Evolutionary conservation across 805 yeast species (phyloP).

Genomic region (Kluyveromyces dobzhanskii): DNA sequence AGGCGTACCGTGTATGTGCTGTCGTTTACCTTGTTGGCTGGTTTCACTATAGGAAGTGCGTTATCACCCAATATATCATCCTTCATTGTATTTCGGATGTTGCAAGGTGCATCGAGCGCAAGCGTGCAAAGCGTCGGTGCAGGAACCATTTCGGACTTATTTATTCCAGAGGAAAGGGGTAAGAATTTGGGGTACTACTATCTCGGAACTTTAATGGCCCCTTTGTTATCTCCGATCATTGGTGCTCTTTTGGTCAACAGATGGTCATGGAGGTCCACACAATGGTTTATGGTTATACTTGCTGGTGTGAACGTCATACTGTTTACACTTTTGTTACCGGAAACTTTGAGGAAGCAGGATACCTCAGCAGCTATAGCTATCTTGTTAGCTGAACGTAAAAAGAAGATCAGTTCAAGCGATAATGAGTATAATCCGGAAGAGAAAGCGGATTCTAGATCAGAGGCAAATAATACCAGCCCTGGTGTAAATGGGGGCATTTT

Average conservation of each 20-base stretch:
- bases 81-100: constrained; percentile 59
- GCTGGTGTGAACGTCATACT: constrained; percentile 45
- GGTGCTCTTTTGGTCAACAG: constrained; percentile 66
- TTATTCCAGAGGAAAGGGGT: constrained; percentile 60
- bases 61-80: constrained; percentile 51
- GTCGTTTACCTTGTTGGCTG: constrained; percentile 54
- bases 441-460: constrained; percentile 8
- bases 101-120: constrained; percentile 76
- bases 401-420: constrained; percentile 4
- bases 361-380: constrained; percentile 41
- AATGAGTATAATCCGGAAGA: constrained; percentile 1
- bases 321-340: constrained; percentile 58
- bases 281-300: constrained; percentile 70
- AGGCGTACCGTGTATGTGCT: constrained; percentile 64
- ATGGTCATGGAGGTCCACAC: constrained; percentile 88
- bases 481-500: background rate
- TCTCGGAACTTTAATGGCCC: constrained; percentile 75
- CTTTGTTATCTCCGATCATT: constrained; percentile 66
- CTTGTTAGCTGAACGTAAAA: constrained; percentile 34
- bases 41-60: constrained; percentile 67
- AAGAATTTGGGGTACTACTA: constrained; percentile 72
- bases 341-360: constrained; percentile 58
- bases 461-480: constrained; percentile 1
- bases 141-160: constrained; percentile 75
- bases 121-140: constrained; percentile 88